Evolutionary conservation across 495 filamentous ascomycete genomes (phyloP).

Genomic region (Parmelia sp.): DNA sequence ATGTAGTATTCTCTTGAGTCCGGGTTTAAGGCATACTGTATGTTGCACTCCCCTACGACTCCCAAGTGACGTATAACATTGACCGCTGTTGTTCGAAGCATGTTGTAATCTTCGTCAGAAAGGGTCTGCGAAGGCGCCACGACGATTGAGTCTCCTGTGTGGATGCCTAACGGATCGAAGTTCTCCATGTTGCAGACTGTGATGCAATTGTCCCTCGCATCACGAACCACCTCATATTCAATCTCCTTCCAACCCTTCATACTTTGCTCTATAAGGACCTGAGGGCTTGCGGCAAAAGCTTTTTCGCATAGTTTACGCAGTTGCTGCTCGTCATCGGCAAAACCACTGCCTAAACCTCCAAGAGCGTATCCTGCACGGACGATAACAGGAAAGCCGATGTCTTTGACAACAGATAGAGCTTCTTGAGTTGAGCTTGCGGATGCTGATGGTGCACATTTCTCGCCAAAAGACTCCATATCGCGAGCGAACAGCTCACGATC

Average conservation of each 20-base stretch:
- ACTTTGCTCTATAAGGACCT: constrained; percentile 91
- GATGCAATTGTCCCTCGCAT: constrained; percentile 96
- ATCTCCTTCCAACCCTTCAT: constrained; percentile 99
- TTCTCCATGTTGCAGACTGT: constrained; percentile 99
- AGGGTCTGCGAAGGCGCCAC: constrained; percentile 96
- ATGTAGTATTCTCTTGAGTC: constrained; percentile 98
- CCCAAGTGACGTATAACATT: constrained; percentile 97
- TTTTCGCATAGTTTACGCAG: constrained; percentile 88
- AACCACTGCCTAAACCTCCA: constrained; percentile 91
- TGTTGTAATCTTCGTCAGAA: constrained; percentile 97
- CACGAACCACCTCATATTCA: constrained; percentile 96
- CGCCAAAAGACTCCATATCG: constrained; percentile 96
- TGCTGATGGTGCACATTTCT: constrained; percentile 96
- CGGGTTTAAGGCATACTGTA: constrained; percentile 95
- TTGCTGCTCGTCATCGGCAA: constrained; percentile 84
- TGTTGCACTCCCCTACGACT: constrained; percentile 97
- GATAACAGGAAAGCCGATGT: constrained; percentile 93
- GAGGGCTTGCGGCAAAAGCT: constrained; percentile 89
- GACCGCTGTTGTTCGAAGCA: constrained; percentile 96
- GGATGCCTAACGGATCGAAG: constrained; percentile 96
- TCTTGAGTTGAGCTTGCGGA: constrained; percentile 84
- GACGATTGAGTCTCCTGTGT: constrained; percentile 97
- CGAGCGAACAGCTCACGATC: constrained; percentile 95
- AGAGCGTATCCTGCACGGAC: constrained; percentile 94
- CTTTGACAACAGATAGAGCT: constrained; percentile 72